Percentiles rank a stretch among this genome's conserved stretches.
Evolutionary conservation across 371 early-diverging fungal species (phyloP).

Genomic region (Fennellomyces sp.): DNA sequence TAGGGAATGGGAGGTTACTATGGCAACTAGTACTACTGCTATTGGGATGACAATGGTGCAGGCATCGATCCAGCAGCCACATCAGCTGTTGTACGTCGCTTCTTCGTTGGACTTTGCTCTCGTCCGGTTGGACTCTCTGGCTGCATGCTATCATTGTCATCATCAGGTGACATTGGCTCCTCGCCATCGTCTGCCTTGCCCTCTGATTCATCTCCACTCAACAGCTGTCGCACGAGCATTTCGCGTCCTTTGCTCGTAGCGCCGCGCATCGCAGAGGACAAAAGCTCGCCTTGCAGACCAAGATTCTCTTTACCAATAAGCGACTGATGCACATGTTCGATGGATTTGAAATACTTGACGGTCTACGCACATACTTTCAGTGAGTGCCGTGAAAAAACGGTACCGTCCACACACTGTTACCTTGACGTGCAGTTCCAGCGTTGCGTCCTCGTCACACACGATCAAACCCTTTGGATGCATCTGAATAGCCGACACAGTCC

Average conservation of each 20-base stretch:
- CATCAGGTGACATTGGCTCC: neutral
- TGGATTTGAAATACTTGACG: slow-evolving; percentile 87
- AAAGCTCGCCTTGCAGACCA: slow-evolving; percentile 68
- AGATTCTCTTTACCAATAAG: slow-evolving; percentile 81
- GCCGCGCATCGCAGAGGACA: neutral
- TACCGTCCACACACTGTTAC: slow-evolving; percentile 83
- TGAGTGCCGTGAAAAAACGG: slow-evolving; percentile 41
- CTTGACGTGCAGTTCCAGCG: slow-evolving; percentile 87
- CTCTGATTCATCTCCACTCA: slow-evolving; percentile 14
- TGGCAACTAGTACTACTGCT: no score
- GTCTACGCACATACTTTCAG: slow-evolving; percentile 41
- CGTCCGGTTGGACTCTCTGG: neutral
- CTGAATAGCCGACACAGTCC: slow-evolving; percentile 90
- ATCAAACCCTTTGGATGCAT: slow-evolving; percentile 85
- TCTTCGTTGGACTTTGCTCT: slow-evolving; percentile 10
- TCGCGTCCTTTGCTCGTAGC: slow-evolving; percentile 6
- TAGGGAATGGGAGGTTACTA: neutral
- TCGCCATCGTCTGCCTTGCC: neutral
- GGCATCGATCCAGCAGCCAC: slow-evolving; percentile 1
- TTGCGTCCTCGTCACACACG: slow-evolving; percentile 92
- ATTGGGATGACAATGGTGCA: neutral
- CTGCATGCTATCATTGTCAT: neutral
- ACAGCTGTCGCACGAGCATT: slow-evolving; percentile 6
- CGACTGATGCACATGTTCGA: slow-evolving; percentile 84
- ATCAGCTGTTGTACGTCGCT: slow-evolving; percentile 13